Percentiles rank a stretch among this genome's conserved stretches.
phyloP scores from a whole-genome alignment of 1,284 basidiomycete species.

The Trichosporon sp. region DNA sequence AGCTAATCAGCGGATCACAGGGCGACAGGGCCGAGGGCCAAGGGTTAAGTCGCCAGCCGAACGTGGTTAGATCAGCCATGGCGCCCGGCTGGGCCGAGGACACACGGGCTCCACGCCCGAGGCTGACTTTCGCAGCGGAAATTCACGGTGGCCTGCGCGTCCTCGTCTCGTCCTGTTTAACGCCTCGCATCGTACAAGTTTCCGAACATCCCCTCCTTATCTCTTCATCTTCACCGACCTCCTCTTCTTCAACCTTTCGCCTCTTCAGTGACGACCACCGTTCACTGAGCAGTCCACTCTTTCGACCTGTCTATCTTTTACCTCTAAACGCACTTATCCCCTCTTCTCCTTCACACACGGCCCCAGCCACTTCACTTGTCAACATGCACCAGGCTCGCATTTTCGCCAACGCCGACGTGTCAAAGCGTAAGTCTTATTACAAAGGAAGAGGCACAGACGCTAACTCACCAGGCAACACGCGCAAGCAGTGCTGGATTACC shows the following conservation, averaged over 20 bases:
- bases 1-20: neutral
- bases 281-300: neutral
- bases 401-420: conserved; percentile 49
- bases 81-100: neutral
- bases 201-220: neutral
- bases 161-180: neutral
- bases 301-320: neutral
- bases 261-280: conserved; percentile 4
- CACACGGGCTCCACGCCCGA: neutral
- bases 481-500: conserved; percentile 52
- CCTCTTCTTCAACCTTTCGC: neutral
- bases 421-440: conserved; percentile 43
- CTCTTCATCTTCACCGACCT: neutral
- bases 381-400: conserved; percentile 31
- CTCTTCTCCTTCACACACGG: conserved; percentile 3
- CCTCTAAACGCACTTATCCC: neutral
- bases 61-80: conserved; percentile 7
- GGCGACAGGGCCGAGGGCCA: neutral
- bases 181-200: neutral
- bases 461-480: conserved; percentile 43
- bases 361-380: neutral
- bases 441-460: neutral
- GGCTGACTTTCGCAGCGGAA: conserved; percentile 7
- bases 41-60: neutral
- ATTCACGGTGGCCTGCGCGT: conserved; percentile 17